Conservation (phyloP, 805 yeast genomes). For the Trichomonascus vanleenenianus region DNA sequence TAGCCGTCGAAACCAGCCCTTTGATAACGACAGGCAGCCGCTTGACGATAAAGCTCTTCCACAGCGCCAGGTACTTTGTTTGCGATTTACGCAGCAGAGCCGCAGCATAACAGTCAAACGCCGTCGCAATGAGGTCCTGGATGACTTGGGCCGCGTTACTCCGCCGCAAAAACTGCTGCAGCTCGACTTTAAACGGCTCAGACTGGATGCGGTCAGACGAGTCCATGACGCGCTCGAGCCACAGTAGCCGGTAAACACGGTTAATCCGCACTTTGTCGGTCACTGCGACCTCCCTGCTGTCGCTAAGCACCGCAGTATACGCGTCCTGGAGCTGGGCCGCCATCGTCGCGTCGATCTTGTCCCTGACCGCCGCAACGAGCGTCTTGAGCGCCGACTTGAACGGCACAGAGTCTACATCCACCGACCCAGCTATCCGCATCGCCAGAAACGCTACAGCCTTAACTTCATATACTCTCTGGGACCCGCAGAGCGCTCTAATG, state of each 20-base stretch:
- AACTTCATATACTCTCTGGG: too few species aligned
- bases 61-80: constrained; percentile 31
- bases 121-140: constrained; percentile 36
- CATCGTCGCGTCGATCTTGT: not conserved
- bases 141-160: constrained; percentile 16
- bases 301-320: not conserved
- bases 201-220: constrained; percentile 15
- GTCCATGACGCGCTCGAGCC: constrained; percentile 19
- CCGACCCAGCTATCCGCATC: too few species aligned
- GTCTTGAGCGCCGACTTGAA: not conserved
- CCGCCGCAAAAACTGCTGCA: constrained; percentile 5
- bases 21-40: constrained; percentile 40
- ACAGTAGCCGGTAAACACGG: constrained; percentile 15
- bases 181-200: constrained; percentile 12
- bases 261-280: not conserved
- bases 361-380: not conserved
- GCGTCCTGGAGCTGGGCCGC: not conserved
- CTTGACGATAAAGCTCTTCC: constrained; percentile 40
- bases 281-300: not conserved
- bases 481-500: too few species aligned
- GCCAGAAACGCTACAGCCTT: too few species aligned
- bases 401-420: too few species aligned
- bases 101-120: constrained; percentile 38
- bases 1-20: constrained; percentile 19
- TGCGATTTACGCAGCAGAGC: constrained; percentile 31